Conservation (phyloP, 441 rosid genomes). For the Gossypium trilobum region DNA sequence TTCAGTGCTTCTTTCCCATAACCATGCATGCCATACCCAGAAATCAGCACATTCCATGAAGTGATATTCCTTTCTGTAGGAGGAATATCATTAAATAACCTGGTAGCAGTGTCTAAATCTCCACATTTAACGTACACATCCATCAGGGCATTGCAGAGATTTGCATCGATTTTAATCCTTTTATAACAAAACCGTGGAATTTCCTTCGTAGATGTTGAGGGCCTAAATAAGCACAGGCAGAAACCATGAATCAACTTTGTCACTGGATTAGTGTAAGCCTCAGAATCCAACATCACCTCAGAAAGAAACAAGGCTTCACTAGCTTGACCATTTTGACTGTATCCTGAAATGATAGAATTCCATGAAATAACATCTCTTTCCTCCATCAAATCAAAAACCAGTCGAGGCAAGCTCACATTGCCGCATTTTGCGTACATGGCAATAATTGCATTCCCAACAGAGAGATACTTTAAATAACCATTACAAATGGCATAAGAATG, state of each 20-base stretch:
- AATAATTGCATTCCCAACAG: conserved; percentile 34
- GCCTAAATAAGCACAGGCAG: conserved; percentile 43
- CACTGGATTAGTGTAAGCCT: conserved; percentile 31
- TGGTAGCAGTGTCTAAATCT: conserved; percentile 36
- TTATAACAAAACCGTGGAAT: conserved; percentile 26
- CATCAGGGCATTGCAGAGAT: conserved; percentile 36
- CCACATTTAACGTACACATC: conserved; percentile 64
- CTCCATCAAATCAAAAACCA: conserved; percentile 35
- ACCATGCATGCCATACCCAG: conserved; percentile 52
- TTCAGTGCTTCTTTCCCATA: conserved; percentile 33
- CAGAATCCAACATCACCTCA: conserved; percentile 36
- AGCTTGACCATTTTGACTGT: conserved; percentile 44
- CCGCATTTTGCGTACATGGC: conserved; percentile 46
- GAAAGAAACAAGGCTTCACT: conserved; percentile 42
- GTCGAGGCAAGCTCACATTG: conserved; percentile 28
- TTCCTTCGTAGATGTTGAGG: conserved; percentile 34
- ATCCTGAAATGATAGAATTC: conserved; percentile 55
- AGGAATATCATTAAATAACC: conserved; percentile 29
- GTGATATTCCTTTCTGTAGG: conserved; percentile 25
- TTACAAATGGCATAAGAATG: conserved; percentile 34
- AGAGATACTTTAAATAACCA: conserved; percentile 26
- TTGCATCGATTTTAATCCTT: conserved; percentile 27
- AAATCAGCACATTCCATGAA: conserved; percentile 49
- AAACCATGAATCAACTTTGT: conserved; percentile 43
- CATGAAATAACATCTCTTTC: conserved; percentile 42